phyloP scores from a whole-genome alignment of 1,284 basidiomycete genomes.

The Ceratobasidium sp. region DNA sequence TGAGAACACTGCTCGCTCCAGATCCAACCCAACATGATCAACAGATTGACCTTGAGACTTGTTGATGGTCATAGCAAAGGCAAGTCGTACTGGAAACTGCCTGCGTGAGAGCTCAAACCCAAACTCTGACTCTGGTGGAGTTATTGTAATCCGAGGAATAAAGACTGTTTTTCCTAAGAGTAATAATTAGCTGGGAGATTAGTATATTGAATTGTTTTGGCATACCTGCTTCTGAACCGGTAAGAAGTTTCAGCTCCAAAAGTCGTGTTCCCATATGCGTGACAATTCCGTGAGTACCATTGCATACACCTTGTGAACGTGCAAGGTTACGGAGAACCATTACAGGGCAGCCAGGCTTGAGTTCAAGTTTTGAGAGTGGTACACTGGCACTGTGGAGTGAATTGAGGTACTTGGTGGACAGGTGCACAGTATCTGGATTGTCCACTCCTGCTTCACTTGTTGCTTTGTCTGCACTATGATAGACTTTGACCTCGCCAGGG shows the following conservation, averaged over 20 bases:
- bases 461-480: conserved; percentile 55
- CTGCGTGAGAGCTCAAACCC: conserved; percentile 53
- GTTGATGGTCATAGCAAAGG: conserved; percentile 63
- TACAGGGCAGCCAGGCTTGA: conserved; percentile 56
- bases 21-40: conserved; percentile 47
- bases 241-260: conserved; percentile 54
- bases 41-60: conserved; percentile 53
- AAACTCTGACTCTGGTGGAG: conserved; percentile 51
- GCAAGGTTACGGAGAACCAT: conserved; percentile 59
- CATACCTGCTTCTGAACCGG: conserved; percentile 54
- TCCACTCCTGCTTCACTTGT: conserved; percentile 50
- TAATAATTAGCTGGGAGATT: not conserved
- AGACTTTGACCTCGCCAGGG: conserved; percentile 53
- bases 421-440: conserved; percentile 46
- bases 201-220: not conserved
- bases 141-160: conserved; percentile 56
- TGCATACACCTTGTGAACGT: conserved; percentile 57
- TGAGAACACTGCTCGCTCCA: conserved; percentile 38
- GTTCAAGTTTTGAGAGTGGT: conserved; percentile 54
- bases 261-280: conserved; percentile 50
- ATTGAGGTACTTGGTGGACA: conserved; percentile 54
- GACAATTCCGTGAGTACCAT: conserved; percentile 56
- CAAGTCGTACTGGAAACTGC: conserved; percentile 61
- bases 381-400: conserved; percentile 54
- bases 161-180: conserved; percentile 50